phyloP scores from a whole-genome alignment of 2,329 filamentous ascomycete species.

The Paecilomyces fulvus region DNA sequence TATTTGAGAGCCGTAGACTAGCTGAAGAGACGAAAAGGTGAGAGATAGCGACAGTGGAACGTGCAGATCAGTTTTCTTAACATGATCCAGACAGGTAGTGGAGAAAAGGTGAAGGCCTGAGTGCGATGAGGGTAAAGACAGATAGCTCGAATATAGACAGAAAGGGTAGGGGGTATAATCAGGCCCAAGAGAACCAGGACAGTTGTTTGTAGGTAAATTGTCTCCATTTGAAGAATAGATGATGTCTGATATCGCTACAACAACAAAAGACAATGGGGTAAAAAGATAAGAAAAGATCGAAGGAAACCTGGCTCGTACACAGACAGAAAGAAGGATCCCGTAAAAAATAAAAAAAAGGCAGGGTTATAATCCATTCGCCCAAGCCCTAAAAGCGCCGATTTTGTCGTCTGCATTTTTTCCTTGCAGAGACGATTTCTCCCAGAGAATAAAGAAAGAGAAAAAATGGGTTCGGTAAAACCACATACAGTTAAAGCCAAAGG shows the following conservation, averaged over 20 bases:
- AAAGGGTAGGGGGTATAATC: no score
- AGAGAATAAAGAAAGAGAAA: background rate
- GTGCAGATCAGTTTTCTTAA: no score
- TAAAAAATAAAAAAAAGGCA: background rate
- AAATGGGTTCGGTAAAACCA: background rate
- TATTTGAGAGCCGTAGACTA: no score
- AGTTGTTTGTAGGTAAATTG: background rate
- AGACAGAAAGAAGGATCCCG: background rate
- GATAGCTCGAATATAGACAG: no score
- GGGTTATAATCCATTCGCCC: background rate
- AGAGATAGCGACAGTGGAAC: no score
- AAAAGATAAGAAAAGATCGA: background rate
- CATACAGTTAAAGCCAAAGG: background rate
- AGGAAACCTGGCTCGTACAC: background rate
- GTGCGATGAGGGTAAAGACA: no score
- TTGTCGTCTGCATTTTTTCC: background rate
- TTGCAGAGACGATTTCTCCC: background rate
- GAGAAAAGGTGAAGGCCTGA: no score
- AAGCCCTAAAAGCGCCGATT: background rate
- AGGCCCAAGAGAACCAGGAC: background rate
- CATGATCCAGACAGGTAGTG: no score
- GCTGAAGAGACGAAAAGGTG: no score
- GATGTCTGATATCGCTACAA: background rate
- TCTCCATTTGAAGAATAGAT: background rate
- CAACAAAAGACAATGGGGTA: background rate